These are phyloP conservation scores for Sclerotinia subarctica DNA, from an alignment of 2,329 filamentous ascomycete genomes.

Conservation along the genomic window DNA sequence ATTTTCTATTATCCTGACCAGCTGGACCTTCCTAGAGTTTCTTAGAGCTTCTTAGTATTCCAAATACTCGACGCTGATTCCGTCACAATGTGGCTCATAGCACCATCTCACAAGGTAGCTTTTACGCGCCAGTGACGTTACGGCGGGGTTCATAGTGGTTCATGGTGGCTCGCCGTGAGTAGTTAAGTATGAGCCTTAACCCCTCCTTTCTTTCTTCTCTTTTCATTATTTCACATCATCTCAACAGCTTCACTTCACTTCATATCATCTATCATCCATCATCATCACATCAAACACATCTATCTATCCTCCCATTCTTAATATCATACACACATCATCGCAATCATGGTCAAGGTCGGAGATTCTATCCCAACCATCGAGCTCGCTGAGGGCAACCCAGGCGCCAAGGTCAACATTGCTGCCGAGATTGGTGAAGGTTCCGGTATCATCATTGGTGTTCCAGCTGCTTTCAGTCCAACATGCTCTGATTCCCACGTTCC, in stretches of 20 bases:
- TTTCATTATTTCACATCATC: background rate
- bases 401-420: slow-evolving; percentile 79
- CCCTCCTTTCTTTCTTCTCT: background rate
- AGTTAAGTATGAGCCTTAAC: background rate
- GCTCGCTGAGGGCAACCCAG: slow-evolving; percentile 77
- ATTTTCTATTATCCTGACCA: background rate
- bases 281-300: background rate
- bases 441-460: slow-evolving; percentile 80
- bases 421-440: slow-evolving; percentile 69
- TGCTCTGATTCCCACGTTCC: slow-evolving; percentile 74
- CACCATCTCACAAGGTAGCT: background rate
- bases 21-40: slow-evolving; percentile 7
- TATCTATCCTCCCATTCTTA: background rate
- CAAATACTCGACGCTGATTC: slow-evolving; percentile 14
- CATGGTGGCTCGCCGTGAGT: background rate
- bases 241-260: background rate
- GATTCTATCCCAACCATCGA: slow-evolving; percentile 75
- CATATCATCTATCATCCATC: background rate
- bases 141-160: background rate
- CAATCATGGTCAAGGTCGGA: slow-evolving; percentile 60
- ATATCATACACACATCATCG: slow-evolving; percentile 14
- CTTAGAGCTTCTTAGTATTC: slow-evolving; percentile 9
- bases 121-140: slow-evolving; percentile 1
- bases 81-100: background rate
- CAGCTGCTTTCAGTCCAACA: slow-evolving; percentile 70